These are phyloP conservation scores for Cryphonectria nitschkei DNA, from an alignment of 2,329 filamentous ascomycete genomes.

Conservation along the genomic window DNA sequence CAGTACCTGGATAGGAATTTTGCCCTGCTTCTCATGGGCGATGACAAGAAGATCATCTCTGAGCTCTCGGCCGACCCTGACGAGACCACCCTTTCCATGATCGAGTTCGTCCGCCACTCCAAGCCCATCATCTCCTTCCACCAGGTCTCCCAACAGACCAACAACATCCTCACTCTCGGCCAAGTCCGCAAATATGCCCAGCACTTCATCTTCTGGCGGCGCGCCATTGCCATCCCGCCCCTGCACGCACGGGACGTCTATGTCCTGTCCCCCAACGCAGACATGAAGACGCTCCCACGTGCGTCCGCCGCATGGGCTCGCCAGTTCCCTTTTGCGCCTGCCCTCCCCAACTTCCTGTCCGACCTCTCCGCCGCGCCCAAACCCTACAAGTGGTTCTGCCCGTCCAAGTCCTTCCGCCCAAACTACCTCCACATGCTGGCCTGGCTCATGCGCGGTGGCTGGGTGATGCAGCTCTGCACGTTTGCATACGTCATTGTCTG, in stretches of 20 bases:
- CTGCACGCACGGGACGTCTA: conserved; percentile 90
- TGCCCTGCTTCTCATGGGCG: conserved; percentile 80
- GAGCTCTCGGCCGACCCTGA: conserved; percentile 79
- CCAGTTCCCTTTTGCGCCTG: conserved; percentile 81
- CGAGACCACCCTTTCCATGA: conserved; percentile 74
- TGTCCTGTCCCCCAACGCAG: conserved; percentile 87
- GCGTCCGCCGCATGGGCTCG: conserved; percentile 75
- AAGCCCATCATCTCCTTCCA: conserved; percentile 70
- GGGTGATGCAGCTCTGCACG: conserved; percentile 91
- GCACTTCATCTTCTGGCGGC: conserved; percentile 95
- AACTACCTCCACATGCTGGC: conserved; percentile 90
- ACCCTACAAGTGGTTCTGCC: conserved; percentile 81
- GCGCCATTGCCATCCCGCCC: conserved; percentile 87
- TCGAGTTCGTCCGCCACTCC: conserved; percentile 79
- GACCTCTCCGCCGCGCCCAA: conserved; percentile 79
- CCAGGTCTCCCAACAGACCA: conserved; percentile 66
- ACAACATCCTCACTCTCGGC: conserved; percentile 72
- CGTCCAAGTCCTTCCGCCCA: conserved; percentile 83
- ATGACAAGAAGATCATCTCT: conserved; percentile 73
- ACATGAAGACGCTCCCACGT: conserved; percentile 70
- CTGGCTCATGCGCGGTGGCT: conserved; percentile 89
- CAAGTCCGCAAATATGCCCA: conserved; percentile 87
- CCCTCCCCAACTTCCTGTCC: conserved; percentile 84
- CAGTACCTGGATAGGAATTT: conserved; percentile 82
- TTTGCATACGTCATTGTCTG: conserved; percentile 88